Base-by-base conservation (phyloP, 257 asterid species). In the Verbascum thapsus region DNA sequence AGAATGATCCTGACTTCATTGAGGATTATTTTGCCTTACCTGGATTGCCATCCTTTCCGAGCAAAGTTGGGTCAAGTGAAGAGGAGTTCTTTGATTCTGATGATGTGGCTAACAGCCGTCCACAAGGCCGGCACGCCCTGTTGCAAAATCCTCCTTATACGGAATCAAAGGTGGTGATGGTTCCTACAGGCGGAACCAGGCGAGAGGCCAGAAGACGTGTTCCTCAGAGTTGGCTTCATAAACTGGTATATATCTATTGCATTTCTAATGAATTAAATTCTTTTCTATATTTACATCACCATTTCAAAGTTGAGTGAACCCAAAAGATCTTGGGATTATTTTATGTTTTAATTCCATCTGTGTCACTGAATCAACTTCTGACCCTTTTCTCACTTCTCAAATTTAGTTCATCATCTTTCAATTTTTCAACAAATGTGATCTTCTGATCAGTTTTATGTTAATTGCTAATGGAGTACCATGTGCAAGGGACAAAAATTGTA, bases 71-170 rank as follows among this genome's bases (percentile, higher is more conserved):
- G 53, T 94, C 97, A 63, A 90, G 96, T 52, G 99, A 94, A 59
- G 99, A 94, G 17, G 99, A 94, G 72, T 87, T 82, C 77, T 78
- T 85, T 18, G 96, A 94, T 72, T 90, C 97, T 56, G 97, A 94
- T 68, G 97, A 85, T 72, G 81, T 83, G 68, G 80, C 85, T 51
- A 80, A 76, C 66, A 84, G 87, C 72, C 80, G 80, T 53, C 91
- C 86, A 39, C 85, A 68, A 35, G 54, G 69, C 56, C 83, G 83
- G 32, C 77, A 75, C 19, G 67, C 71, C 44, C 22, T 72, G 51
- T 45, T 74, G 68, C 96, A 81, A 45, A 78, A 75, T 67, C 69
- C 77, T 23, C 72, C 80, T 56, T 86, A 75, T 49, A 40, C 70
- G 10, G 97, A 90, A 65, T 55, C 90, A 34, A 86, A 83, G 73